phyloP scores from a whole-genome alignment of 176 grass and related monocot species.

The Oryza punctata region DNA sequence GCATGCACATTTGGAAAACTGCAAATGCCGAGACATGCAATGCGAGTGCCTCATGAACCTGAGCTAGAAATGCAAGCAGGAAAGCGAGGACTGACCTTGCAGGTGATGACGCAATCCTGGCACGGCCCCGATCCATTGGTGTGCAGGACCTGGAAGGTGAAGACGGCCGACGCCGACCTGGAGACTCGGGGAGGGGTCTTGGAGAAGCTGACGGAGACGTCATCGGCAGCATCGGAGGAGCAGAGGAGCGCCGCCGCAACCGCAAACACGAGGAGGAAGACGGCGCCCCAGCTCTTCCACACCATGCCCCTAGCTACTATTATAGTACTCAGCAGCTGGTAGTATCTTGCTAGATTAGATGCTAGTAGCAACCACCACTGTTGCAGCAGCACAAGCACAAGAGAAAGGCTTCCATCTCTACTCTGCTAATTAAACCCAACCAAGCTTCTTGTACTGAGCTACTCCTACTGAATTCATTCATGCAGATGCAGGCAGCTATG shows the following conservation, averaged over 20 bases:
- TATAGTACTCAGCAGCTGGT: neutral
- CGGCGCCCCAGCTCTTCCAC: constrained; percentile 29
- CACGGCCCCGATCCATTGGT: constrained; percentile 43
- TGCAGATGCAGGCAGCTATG: neutral
- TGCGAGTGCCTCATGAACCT: neutral
- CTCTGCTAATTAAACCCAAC: too few species aligned
- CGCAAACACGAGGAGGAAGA: neutral
- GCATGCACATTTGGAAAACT: neutral
- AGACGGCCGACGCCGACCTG: constrained; percentile 48
- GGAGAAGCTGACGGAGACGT: constrained; percentile 48
- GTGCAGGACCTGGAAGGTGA: constrained; percentile 59
- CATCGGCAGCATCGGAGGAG: constrained; percentile 7
- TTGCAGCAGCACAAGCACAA: too few species aligned
- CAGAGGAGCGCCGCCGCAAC: neutral
- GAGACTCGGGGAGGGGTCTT: constrained; percentile 54
- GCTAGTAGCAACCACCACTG: neutral
- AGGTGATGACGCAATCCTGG: constrained; percentile 59
- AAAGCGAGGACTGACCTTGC: constrained; percentile 52
- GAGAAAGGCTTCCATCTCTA: neutral
- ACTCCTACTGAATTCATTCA: constrained; percentile 18
- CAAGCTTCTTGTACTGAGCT: neutral
- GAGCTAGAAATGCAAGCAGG: neutral
- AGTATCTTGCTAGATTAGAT: neutral
- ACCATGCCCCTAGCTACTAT: constrained; percentile 12
- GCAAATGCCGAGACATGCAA: neutral